Base-by-base conservation (phyloP, 768 basidiomycete species). In the Lentinula lateritia region DNA sequence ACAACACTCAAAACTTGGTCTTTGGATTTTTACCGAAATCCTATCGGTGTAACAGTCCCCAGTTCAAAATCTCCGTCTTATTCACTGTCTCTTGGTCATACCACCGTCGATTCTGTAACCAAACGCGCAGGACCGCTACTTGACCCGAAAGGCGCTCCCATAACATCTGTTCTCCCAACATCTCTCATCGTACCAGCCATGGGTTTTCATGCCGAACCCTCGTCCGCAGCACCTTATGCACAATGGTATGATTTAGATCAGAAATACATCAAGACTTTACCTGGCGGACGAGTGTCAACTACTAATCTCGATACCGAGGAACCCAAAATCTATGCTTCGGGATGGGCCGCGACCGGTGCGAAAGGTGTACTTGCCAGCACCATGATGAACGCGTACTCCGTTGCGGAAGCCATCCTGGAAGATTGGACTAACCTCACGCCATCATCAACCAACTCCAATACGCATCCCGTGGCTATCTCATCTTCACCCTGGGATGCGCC, bases 301-400 rank as follows among this genome's bases (percentile, higher is more conserved):
- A 64, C 5, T 67, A 67, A 1, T 58, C 71, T 87, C 41, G 79
- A 77, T 41, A 84, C 84, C 61, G 55, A 23, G 5, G 55, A 56
- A 23, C 55, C 55, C 42, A 56, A 56, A 16, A 78, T 95, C n/a
- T 99, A 97, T 69, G 89, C 93, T 1, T 88, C 92, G 1, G 96
- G 96, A 9, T 99, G 97, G 97, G 89, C 93, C 2, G 89, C 93
- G 2, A 86, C 83, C 3, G 96, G 96, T 39, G 95, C 97, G 0
- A 88, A 85, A 57, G 95, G 95, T 9, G 95, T 98, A 12, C 79
- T 98, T 50, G 95, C 93, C 1, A 80, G 88, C 3, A 97, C 97
- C 38, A 94, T 99, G 94, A 85, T 93, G 73, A 83, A 97, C 69
- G 92, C 95, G 20, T 93, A 94, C 69, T 80, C 81, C 2, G 86